phyloP scores from a whole-genome alignment of 768 basidiomycete species.

The Multifurca ochricompacta region DNA sequence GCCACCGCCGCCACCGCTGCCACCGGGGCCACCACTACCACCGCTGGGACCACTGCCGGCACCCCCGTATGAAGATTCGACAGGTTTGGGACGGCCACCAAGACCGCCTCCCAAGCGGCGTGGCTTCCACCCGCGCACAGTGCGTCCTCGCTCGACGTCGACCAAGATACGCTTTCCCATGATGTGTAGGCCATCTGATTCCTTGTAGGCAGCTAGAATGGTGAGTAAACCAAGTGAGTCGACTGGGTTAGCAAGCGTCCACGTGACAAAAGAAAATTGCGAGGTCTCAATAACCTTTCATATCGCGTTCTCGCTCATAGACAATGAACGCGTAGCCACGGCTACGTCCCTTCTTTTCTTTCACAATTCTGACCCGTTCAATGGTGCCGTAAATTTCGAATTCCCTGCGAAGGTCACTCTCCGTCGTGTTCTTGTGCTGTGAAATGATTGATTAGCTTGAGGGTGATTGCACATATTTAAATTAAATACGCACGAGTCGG shows the following conservation, averaged over 20 bases:
- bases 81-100: conserved; percentile 93
- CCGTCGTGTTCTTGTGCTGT: conserved; percentile 88
- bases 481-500: conserved; percentile 53
- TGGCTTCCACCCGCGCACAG: conserved; percentile 98
- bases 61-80: conserved; percentile 30
- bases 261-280: conserved; percentile 12
- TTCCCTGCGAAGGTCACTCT: conserved; percentile 86
- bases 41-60: conserved; percentile 31
- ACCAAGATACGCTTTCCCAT: conserved; percentile 95
- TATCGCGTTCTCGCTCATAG: conserved; percentile 96
- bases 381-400: conserved; percentile 95
- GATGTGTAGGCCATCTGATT: conserved; percentile 93
- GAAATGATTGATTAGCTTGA: conserved; percentile 16
- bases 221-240: conserved; percentile 22
- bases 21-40: conserved; percentile 33
- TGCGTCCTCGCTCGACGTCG: conserved; percentile 96
- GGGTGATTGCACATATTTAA: not conserved
- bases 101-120: conserved; percentile 94
- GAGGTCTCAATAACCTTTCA: conserved; percentile 71
- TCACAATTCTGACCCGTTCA: conserved; percentile 88
- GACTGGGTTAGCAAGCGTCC: conserved; percentile 22
- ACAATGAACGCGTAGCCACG: conserved; percentile 96
- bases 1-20: conserved; percentile 32
- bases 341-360: conserved; percentile 81
- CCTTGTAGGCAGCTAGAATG: conserved; percentile 84